Evolutionary conservation across 352 stramenopile genomes (phyloP).

Genomic region (Lagenidium sp.): DNA sequence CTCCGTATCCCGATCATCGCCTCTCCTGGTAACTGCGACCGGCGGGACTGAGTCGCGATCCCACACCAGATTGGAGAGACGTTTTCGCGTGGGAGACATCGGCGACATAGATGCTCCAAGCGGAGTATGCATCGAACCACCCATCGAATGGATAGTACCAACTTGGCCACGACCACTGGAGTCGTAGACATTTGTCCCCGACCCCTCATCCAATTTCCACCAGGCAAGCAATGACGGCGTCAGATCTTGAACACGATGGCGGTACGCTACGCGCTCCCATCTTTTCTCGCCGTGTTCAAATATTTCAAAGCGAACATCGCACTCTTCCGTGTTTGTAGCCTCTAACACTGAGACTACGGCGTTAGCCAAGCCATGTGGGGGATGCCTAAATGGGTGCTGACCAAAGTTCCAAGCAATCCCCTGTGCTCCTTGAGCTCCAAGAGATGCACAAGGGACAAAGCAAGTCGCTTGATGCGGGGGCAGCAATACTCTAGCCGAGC

Average conservation of each 20-base stretch:
- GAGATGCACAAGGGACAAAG: conserved; percentile 19
- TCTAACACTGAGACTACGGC: conserved; percentile 27
- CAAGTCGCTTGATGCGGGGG: neutral
- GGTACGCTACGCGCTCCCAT: conserved; percentile 51
- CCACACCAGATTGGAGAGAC: too few relatives aligned
- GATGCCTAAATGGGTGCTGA: conserved; percentile 41
- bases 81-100: too few relatives aligned
- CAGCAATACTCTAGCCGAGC: neutral
- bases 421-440: conserved; percentile 48
- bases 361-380: conserved; percentile 7
- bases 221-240: conserved; percentile 30
- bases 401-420: conserved; percentile 69
- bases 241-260: conserved; percentile 53
- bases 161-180: conserved; percentile 21
- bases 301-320: conserved; percentile 40
- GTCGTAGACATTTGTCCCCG: conserved; percentile 26
- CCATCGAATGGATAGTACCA: neutral
- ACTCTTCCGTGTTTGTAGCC: conserved; percentile 12
- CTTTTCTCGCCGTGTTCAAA: conserved; percentile 36
- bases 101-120: too few relatives aligned
- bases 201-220: conserved; percentile 59
- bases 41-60: conserved; percentile 8
- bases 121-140: too few relatives aligned
- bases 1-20: neutral
- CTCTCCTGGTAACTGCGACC: neutral